Percentiles rank a stretch among this genome's conserved stretches.
phyloP scores from a whole-genome alignment of 345 rosid species.

The Jatropha curcas region DNA sequence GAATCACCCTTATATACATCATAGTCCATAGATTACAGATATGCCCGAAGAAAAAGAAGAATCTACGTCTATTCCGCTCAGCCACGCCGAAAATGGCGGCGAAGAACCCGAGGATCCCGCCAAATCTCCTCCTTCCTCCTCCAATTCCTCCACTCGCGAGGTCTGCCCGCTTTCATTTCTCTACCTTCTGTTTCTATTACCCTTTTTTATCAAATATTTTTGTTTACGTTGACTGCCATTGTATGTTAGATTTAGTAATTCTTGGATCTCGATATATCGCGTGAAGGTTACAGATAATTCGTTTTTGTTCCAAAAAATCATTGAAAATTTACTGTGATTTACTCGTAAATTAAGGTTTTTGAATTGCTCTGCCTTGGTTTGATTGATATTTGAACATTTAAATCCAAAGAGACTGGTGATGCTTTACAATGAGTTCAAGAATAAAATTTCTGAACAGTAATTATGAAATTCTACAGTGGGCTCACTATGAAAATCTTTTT shows the following conservation, averaged over 20 bases:
- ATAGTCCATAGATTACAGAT: too few species aligned
- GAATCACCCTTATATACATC: too few species aligned
- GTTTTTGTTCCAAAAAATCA: background rate
- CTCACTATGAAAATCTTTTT: too few species aligned
- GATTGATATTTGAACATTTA: background rate
- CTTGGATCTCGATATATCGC: background rate
- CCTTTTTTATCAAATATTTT: background rate
- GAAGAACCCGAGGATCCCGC: conserved; percentile 64
- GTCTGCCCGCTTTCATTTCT: conserved; percentile 21
- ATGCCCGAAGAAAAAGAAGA: conserved; percentile 71
- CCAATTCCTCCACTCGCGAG: conserved; percentile 67
- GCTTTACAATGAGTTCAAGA: background rate
- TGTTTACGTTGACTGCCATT: background rate
- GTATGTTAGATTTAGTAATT: background rate
- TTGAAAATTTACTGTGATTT: background rate
- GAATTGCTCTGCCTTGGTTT: background rate
- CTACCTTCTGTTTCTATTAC: background rate
- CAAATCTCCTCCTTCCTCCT: conserved; percentile 53
- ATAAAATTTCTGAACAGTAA: background rate
- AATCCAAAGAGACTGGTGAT: background rate
- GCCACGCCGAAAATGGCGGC: conserved; percentile 45
- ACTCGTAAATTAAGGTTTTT: background rate
- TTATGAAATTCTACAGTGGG: background rate
- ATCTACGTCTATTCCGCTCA: conserved; percentile 53
- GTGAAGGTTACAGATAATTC: too few species aligned